These are phyloP conservation scores for Wickerhamiella musiphila DNA, from an alignment of 805 yeast genomes.

Conservation along the genomic window DNA sequence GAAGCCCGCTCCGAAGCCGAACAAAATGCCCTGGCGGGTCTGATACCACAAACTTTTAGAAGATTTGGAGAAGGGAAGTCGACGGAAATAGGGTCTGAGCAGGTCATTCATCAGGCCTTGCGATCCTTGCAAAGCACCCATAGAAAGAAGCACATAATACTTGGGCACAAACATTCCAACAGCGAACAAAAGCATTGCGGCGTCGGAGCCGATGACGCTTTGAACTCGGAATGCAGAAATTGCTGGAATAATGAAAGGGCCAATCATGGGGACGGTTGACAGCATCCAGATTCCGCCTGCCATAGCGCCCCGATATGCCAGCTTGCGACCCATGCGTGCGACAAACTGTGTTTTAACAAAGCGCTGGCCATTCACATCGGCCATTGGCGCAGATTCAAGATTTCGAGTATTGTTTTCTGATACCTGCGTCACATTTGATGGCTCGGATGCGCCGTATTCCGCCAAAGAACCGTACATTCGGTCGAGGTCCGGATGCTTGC, in stretches of 20 bases:
- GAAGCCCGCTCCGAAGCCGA: constrained; percentile 37
- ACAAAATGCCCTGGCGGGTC: constrained; percentile 36
- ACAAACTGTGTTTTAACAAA: too few relatives aligned
- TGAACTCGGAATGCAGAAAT: constrained; percentile 29
- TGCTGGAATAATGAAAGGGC: constrained; percentile 26
- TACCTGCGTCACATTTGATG: background rate
- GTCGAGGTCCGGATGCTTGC: constrained; percentile 26
- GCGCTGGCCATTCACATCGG: constrained; percentile 12
- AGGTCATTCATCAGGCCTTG: constrained; percentile 29
- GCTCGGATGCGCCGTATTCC: constrained; percentile 1
- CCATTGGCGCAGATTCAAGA: background rate
- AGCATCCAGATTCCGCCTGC: constrained; percentile 22
- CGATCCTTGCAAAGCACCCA: constrained; percentile 32
- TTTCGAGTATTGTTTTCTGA: background rate
- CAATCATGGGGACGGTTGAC: constrained; percentile 28
- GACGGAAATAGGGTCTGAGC: constrained; percentile 32
- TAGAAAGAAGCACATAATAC: constrained; percentile 22
- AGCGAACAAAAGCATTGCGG: constrained; percentile 26
- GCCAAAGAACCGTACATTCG: constrained; percentile 12
- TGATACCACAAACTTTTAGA: constrained; percentile 33
- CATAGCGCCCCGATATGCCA: too few relatives aligned
- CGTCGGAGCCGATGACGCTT: constrained; percentile 29
- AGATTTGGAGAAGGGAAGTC: constrained; percentile 27
- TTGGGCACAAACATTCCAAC: constrained; percentile 24
- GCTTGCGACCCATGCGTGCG: too few relatives aligned